Percentiles rank a stretch among this genome's conserved stretches.
phyloP scores from a whole-genome alignment of 176 grass and related monocot species.

The Thalia dealbata region DNA sequence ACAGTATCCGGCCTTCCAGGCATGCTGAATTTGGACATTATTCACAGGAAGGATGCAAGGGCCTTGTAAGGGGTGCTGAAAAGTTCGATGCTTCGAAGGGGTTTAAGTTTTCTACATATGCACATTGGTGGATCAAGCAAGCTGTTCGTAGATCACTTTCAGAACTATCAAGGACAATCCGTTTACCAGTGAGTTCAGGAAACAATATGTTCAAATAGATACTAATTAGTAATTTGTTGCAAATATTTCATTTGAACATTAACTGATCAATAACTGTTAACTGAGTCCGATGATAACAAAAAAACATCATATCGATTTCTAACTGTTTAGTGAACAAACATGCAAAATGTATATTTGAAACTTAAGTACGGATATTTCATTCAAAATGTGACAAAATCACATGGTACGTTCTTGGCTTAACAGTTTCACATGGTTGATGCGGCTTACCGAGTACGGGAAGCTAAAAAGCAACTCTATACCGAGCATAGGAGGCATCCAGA shows the following conservation, averaged over 20 bases:
- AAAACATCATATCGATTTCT: not conserved
- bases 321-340: not conserved
- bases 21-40: constrained; percentile 15
- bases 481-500: constrained; percentile 43
- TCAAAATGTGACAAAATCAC: not conserved
- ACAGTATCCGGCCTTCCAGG: not conserved
- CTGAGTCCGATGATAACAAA: not conserved
- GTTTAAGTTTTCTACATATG: constrained; percentile 95
- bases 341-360: not conserved
- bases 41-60: constrained; percentile 55
- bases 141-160: constrained; percentile 65
- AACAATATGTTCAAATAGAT: constrained; percentile 11
- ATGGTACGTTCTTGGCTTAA: not conserved
- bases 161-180: constrained; percentile 57
- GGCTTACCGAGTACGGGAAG: constrained; percentile 52
- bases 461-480: constrained; percentile 25
- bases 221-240: not conserved
- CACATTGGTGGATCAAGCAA: constrained; percentile 95
- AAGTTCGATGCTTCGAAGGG: constrained; percentile 83
- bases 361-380: not conserved
- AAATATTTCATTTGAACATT: constrained; percentile 21
- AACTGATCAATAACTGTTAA: constrained; percentile 27
- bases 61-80: constrained; percentile 60
- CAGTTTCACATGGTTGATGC: constrained; percentile 57
- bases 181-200: constrained; percentile 49